Percentiles rank a stretch among this genome's conserved stretches.
Evolutionary conservation across 352 stramenopile species (phyloP).

Genomic region (Phytophthora europaea): DNA sequence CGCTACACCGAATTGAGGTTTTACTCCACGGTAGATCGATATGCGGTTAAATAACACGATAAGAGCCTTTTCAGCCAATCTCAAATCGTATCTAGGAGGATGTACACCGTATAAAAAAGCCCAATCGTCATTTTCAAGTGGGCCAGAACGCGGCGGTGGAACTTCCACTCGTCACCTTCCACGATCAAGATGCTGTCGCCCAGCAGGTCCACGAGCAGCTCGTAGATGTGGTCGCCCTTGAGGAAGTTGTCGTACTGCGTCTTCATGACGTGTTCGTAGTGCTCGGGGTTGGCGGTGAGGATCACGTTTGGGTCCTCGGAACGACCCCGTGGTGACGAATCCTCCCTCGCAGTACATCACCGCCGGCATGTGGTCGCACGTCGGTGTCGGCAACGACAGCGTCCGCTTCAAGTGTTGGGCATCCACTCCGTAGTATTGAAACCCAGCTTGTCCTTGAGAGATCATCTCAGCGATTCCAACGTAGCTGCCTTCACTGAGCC

Average conservation of each 20-base stretch:
- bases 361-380: constrained; percentile 75
- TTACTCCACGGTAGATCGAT: too few species aligned
- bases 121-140: too few species aligned
- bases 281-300: constrained; percentile 38
- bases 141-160: constrained; percentile 67
- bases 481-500: constrained; percentile 72
- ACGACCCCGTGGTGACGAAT: constrained; percentile 77
- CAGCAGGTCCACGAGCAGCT: constrained; percentile 63
- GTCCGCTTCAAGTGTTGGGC: constrained; percentile 54
- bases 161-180: constrained; percentile 71
- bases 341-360: constrained; percentile 81
- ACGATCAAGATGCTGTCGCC: constrained; percentile 78
- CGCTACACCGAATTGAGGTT: too few species aligned
- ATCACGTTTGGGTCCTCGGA: constrained; percentile 62
- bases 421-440: constrained; percentile 51
- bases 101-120: too few species aligned
- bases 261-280: constrained; percentile 67
- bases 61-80: too few species aligned
- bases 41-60: too few species aligned
- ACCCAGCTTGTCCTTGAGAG: constrained; percentile 41
- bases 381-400: constrained; percentile 57
- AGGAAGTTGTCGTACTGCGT: constrained; percentile 79
- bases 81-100: too few species aligned
- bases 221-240: constrained; percentile 67
- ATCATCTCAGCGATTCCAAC: constrained; percentile 59